These are phyloP conservation scores for Exophiala aquamarina DNA, from an alignment of 2,329 filamentous ascomycete species.

Conservation along the genomic window DNA sequence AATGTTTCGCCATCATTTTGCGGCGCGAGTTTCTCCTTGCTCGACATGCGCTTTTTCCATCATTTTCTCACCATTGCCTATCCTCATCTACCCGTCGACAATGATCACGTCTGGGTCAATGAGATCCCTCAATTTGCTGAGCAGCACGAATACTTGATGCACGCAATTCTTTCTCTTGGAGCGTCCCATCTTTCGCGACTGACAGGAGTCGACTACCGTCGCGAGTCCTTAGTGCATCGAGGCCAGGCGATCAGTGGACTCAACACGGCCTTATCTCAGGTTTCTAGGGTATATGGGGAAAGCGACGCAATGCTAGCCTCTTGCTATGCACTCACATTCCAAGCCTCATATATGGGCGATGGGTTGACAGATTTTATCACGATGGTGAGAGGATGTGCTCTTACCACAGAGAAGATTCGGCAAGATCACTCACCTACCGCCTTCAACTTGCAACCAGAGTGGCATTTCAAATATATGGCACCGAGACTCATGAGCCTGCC, in stretches of 20 bases:
- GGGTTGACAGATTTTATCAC: constrained; percentile 36
- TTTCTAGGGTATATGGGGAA: constrained; percentile 24
- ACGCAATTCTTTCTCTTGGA: constrained; percentile 66
- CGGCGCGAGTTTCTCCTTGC: constrained; percentile 37
- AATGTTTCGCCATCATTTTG: constrained; percentile 23
- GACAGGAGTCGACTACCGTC: constrained; percentile 49
- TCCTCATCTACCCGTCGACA: constrained; percentile 64
- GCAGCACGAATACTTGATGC: constrained; percentile 69
- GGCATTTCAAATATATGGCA: constrained; percentile 27
- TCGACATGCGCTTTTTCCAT: constrained; percentile 55
- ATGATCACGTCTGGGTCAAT: constrained; percentile 66
- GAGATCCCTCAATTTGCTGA: constrained; percentile 68
- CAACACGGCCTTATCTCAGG: constrained; percentile 51
- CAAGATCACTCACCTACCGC: constrained; percentile 27
- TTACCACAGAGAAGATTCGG: constrained; percentile 38
- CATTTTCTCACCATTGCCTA: constrained; percentile 55
- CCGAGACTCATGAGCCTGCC: constrained; percentile 25
- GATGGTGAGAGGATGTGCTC: constrained; percentile 36
- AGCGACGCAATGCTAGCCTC: constrained; percentile 34
- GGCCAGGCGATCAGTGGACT: constrained; percentile 64
- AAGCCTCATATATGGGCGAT: constrained; percentile 36
- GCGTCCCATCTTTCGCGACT: constrained; percentile 59
- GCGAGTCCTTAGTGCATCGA: constrained; percentile 63
- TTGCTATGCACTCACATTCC: constrained; percentile 36
- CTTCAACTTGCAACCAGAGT: constrained; percentile 28